Evolutionary conservation across 164 flowering plant genomes (phyloP), one percentile per base, ranked within the genome.

Genomic region (Stephania japonica): DNA sequence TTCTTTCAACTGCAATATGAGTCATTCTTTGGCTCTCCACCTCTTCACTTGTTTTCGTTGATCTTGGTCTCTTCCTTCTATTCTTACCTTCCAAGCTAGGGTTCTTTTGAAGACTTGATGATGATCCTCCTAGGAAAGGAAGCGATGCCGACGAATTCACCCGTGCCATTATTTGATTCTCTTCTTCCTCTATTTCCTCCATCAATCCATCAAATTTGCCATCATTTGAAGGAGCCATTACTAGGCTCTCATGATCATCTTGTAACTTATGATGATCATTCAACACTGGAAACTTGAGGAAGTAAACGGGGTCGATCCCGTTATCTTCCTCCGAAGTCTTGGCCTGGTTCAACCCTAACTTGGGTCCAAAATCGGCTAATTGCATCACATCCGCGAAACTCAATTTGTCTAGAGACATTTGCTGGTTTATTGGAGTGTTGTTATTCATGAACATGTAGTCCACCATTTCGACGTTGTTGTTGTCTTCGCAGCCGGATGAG

Each of bases 11-110:
- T 0, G 99, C 99, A 6, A 95, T 95, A 67, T 95, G 98, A 70
- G 98, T 95, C 98, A 95, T 95, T 50, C 98, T 72, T 79, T 95
- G 99, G 88, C 96, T 95, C 80, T 95, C 99, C 1, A 90, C 97
- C 80, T 93, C 99, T 77, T 95, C 97, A 44, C 65, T 90, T 0
- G 92, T 93, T 87, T 95, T 95, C 59, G 79, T 42, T 21, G 82
- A 83, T 74, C 96, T 88, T 6, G 92, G 85, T 77, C 99, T 87
- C 77, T 93, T 92, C 56, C 92, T 80, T 79, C 90, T 83, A 77
- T 77, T 88, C 78, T 88, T 89, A 18, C 24, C 74, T 21, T 81
- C 87, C 0, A 71, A 49, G 10, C 23, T 42, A 5, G 72, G 69
- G 56, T 53, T 80, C 61, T 77, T 76, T 27, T 75, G 79, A 53